A percentile compares a stretch with the other conserved stretches of the same genome.
Conservation (phyloP, 2,329 filamentous ascomycete genomes). For the Colletotrichum sp. region DNA sequence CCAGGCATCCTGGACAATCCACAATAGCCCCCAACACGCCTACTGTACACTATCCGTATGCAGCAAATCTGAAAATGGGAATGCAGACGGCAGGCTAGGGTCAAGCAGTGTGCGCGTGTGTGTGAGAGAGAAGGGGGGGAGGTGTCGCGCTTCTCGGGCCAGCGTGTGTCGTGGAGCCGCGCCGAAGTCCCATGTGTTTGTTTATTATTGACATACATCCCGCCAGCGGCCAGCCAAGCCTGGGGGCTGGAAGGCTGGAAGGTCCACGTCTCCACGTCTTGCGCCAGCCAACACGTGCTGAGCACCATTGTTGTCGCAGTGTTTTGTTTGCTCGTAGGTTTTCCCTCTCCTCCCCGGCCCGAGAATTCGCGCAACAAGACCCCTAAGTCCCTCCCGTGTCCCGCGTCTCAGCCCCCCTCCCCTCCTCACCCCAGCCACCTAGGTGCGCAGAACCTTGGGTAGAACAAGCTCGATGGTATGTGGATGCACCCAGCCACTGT, state of each 20-base stretch:
- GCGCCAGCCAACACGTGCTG: neutral
- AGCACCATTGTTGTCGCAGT: neutral
- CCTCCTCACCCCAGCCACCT: neutral
- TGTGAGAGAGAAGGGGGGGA: neutral
- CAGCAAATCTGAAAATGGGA: neutral
- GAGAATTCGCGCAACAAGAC: neutral
- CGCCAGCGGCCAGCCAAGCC: neutral
- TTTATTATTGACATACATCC: neutral
- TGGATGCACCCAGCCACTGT: neutral
- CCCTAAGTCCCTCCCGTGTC: neutral
- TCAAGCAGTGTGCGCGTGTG: neutral
- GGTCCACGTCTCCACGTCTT: neutral
- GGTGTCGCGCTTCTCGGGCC: neutral
- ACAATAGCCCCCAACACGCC: neutral
- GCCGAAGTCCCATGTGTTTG: neutral
- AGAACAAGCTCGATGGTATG: neutral
- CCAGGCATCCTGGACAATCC: neutral
- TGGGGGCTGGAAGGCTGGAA: neutral
- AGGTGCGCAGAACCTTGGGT: neutral
- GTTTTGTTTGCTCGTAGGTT: neutral
- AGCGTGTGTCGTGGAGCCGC: neutral
- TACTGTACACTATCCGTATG: neutral
- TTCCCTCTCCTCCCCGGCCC: neutral
- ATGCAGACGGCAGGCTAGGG: neutral
- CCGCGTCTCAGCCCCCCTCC: neutral